A percentile compares a stretch with the other conserved stretches of the same genome.
Evolutionary conservation across 805 yeast genomes (phyloP).

Genomic region (Candida lessepsii): DNA sequence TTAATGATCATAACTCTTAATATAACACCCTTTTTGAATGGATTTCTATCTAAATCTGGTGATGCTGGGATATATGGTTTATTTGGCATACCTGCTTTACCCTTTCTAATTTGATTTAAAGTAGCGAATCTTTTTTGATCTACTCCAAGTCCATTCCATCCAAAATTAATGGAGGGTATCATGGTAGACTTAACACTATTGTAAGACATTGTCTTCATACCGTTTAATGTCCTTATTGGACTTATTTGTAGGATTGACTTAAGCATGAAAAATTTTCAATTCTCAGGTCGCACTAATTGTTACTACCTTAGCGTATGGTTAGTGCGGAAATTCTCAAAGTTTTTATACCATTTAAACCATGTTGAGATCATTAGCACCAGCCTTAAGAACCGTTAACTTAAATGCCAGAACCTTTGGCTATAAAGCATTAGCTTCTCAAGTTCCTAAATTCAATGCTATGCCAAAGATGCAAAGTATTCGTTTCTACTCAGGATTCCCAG

Average conservation of each 20-base stretch:
- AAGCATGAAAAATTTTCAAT: slow-evolving; percentile 5
- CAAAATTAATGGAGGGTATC: too few relatives aligned
- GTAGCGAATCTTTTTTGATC: slow-evolving; percentile 60
- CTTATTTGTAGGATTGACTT: slow-evolving; percentile 2
- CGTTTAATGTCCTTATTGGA: neutral
- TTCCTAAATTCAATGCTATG: slow-evolving; percentile 1
- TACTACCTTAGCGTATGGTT: too few relatives aligned
- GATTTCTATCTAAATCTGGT: slow-evolving; percentile 81
- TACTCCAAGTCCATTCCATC: too few relatives aligned
- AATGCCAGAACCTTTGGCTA: slow-evolving; percentile 1
- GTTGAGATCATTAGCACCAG: slow-evolving; percentile 2
- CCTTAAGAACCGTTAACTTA: neutral
- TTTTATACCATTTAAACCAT: too few relatives aligned
- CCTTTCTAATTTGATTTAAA: slow-evolving; percentile 72
- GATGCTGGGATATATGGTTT: slow-evolving; percentile 57
- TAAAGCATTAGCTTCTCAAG: neutral
- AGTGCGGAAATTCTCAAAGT: neutral
- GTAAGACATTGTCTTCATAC: too few relatives aligned
- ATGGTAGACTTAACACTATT: too few relatives aligned
- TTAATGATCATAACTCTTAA: slow-evolving; percentile 90
- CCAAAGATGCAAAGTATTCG: slow-evolving; percentile 19
- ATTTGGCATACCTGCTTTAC: slow-evolving; percentile 49
- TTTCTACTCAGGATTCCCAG: slow-evolving; percentile 57
- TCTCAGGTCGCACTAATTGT: neutral
- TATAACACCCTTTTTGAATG: slow-evolving; percentile 91